Evolutionary conservation across 768 basidiomycete genomes (phyloP).

Genomic region (Amanita exitialis): DNA sequence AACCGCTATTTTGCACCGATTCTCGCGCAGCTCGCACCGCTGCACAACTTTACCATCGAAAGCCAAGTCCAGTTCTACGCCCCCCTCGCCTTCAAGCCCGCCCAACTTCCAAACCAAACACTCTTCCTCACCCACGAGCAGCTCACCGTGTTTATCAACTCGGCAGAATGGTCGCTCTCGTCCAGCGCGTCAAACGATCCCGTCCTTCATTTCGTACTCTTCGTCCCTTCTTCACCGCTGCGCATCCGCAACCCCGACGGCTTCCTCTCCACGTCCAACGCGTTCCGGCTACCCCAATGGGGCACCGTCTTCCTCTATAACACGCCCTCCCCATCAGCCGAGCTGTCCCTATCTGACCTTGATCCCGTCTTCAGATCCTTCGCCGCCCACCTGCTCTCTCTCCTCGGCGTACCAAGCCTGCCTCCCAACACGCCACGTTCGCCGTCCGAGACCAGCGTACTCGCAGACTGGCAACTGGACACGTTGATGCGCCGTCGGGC

Average conservation of each 20-base stretch:
- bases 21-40: slow-evolving; percentile 40
- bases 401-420: slow-evolving; percentile 72
- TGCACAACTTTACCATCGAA: slow-evolving; percentile 92
- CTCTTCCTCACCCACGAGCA: slow-evolving; percentile 71
- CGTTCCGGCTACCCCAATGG: slow-evolving; percentile 92
- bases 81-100: slow-evolving; percentile 74
- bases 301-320: slow-evolving; percentile 82
- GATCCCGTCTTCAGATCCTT: slow-evolving; percentile 52
- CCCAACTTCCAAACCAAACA: slow-evolving; percentile 22
- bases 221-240: slow-evolving; percentile 78
- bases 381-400: slow-evolving; percentile 56
- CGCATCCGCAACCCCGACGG: slow-evolving; percentile 49
- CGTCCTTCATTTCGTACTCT: slow-evolving; percentile 86
- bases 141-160: slow-evolving; percentile 89
- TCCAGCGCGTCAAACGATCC: slow-evolving; percentile 91
- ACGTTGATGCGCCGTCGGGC: slow-evolving; percentile 63
- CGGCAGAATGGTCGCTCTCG: slow-evolving; percentile 91
- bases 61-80: slow-evolving; percentile 92
- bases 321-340: slow-evolving; percentile 23
- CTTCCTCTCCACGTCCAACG: slow-evolving; percentile 29
- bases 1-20: slow-evolving; percentile 60
- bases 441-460: slow-evolving; percentile 11
- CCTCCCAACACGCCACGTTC: slow-evolving; percentile 33
- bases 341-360: slow-evolving; percentile 35
- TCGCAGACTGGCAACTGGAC: slow-evolving; percentile 77